These are phyloP conservation scores for Lasiosphaeria ovina DNA, from an alignment of 495 filamentous ascomycete genomes.

Conservation along the genomic window DNA sequence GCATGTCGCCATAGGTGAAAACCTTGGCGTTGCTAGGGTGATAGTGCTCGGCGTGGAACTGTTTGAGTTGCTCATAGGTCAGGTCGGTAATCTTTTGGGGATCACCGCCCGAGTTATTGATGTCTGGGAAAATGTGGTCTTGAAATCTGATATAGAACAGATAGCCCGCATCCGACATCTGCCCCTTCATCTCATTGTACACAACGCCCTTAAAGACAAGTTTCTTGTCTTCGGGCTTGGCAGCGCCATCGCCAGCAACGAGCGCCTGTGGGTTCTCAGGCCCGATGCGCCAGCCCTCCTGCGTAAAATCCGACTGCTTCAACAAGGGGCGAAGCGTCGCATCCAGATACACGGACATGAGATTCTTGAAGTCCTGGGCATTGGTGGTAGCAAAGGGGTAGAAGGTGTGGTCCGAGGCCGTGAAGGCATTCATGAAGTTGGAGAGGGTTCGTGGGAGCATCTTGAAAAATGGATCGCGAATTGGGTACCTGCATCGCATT, in stretches of 20 bases:
- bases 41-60: conserved; percentile 88
- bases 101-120: conserved; percentile 95
- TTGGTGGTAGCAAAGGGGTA: conserved; percentile 99
- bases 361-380: conserved; percentile 86
- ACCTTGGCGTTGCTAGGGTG: conserved; percentile 96
- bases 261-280: conserved; percentile 76
- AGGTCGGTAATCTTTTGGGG: conserved; percentile 94
- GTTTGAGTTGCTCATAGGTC: conserved; percentile 78
- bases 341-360: conserved; percentile 95
- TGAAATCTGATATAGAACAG: conserved; percentile 92
- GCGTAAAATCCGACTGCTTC: conserved; percentile 85
- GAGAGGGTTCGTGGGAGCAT: conserved; percentile 96
- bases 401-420: conserved; percentile 91
- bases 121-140: conserved; percentile 86
- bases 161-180: conserved; percentile 96
- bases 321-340: conserved; percentile 87
- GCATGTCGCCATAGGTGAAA: conserved; percentile 93
- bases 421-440: conserved; percentile 99
- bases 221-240: conserved; percentile 45
- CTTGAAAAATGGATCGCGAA: conserved; percentile 98
- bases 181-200: conserved; percentile 99
- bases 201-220: conserved; percentile 98
- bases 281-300: conserved; percentile 95
- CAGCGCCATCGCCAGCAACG: conserved; percentile 41
- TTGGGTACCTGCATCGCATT: conserved; percentile 68